Evolutionary conservation across 805 yeast species (phyloP), one percentile per base, ranked within the genome.

Genomic region (Metschnikowia baotianmanensis): DNA sequence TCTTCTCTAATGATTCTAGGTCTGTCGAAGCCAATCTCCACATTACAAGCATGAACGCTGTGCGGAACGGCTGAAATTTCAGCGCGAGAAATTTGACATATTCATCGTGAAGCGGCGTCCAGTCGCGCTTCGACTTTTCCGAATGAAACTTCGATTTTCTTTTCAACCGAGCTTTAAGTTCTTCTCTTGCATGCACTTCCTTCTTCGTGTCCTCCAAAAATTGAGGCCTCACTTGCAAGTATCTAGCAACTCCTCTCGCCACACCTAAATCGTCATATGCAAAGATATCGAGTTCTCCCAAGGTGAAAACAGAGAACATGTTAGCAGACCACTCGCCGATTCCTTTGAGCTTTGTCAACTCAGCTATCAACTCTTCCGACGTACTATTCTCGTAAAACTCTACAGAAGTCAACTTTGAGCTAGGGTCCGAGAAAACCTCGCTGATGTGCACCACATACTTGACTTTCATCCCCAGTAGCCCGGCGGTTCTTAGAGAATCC

Each of bases 321-420:
- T 83, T 84, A 0, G 93, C 90, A 4, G 89, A 78, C 98, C 98
- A 90, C 1, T 73, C 72, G 0, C 93, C 95, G 13, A 86, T 74
- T 0, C 95, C 95, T 53, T 84, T 83, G 46, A 84, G 65, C 19
- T 58, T 57, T 0, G 75, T 72, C 38, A 83, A 59, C 42, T 72
- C 74, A 15, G 69, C 69, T 1, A 73, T 55, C 12, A 83, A 62
- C 17, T 66, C 78, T 2, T 74, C 75, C 34, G 75, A 69, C 3
- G 67, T 46, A 24, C 62, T 62, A 0, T 48, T 42, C 2, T 43
- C 30, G 45, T 81, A 74, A 36, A 74, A 63, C 1, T 61, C 62
- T 1, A 57, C 52, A 1, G 65, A 56, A 0, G 65, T 31, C 18
- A 69, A 52, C 4, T 53, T 57, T 17, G 67, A 56, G 2, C 56